Evolutionary conservation across 108 stramenopile genomes (phyloP), one percentile per base, ranked within the genome.

Genomic region (Heterococcus sp.): DNA sequence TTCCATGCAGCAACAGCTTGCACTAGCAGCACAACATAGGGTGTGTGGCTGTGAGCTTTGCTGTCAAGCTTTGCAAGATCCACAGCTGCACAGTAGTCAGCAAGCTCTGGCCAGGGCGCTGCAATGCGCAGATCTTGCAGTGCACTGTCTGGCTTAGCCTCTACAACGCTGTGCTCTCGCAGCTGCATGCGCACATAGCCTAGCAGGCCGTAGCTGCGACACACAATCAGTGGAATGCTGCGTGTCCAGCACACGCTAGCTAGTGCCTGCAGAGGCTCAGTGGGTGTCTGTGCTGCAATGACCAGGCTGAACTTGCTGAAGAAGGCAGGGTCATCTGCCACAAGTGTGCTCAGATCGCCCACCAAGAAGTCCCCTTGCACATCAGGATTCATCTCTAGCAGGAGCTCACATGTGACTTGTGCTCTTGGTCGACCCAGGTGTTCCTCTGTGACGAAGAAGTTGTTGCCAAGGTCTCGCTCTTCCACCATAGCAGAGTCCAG

Each of bases 121-220:
- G 70, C 29, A 34, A 78, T 78, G 29, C 77, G 32, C 34, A 78
- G 71, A 40, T 78, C 77, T 1, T 69, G 38, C 77, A 65, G 69
- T 58, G 70, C 66, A 14, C 65, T 40, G 70, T 78, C 77, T 30
- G 77, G 77, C 71, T 78, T 78, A 37, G 65, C 38, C 38, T 78
- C 77, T 29, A 78, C 77, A 30, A 78, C 66, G 35, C 77, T 71
- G 77, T 78, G 77, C 31, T 69, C 70, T 31, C 77, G 33, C 69
- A 78, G 27, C 3, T 58, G 46, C 46, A 21, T 58, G 46, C 95
- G 91, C 3, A 96, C 89, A 14, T 75, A 72, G 3, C 98, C 97
- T 3, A 98, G 70, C 31, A 98, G 63, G 29, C 98, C 98, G 72
- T 94, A 95, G 37, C 92, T 89, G 3, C 92, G 84, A 1, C 92